Base-by-base conservation (phyloP, 306 rosid species). In the Cucumis cinereus region DNA sequence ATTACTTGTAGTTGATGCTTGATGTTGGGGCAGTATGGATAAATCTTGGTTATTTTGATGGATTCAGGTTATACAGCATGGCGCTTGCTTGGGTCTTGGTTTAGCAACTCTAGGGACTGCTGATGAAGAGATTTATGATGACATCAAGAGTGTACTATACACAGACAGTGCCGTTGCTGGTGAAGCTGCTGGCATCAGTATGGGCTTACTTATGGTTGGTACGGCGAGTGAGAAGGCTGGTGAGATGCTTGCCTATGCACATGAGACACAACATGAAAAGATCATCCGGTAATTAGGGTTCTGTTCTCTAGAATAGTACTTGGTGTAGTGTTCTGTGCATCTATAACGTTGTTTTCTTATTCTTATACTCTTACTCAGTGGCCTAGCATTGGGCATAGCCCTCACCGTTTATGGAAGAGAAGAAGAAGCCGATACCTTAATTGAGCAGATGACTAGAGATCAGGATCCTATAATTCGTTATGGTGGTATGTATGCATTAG, bases 201-300 rank as follows among this genome's bases (percentile, higher is more conserved):
- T 94, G 98, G 98, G 98, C 40, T 89, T 94, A 77, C 97, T 94
- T 72, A 89, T 94, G 97, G 98, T 94, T 83, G 98, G 98, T 77
- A 94, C 98, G 38, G 98, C 93, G 56, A 91, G 97, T 83, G 96
- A 90, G 79, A 94, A 94, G 89, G 98, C 96, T 56, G 82, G 90
- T 84, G 96, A 94, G 90, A 91, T 94, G 98, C 95, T 90, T 78
- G 74, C 94, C 79, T 94, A 94, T 81, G 94, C 98, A n/a, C 96
- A 91, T 14, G 98, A 94, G 87, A 94, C 98, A 23, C 94, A 92
- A 33, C 98, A 94, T 38, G 98, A 94, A 81, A 94, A 94, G 80
- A 94, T 91, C 81, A 90, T 90, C 47, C 86, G 98, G 98, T 87
- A 83, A 56, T 69, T 69, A 77, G 16, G 64, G 64, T 69, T 79